Conservation (phyloP, 2,329 filamentous ascomycete genomes). For the Scedosporium aurantiacum region DNA sequence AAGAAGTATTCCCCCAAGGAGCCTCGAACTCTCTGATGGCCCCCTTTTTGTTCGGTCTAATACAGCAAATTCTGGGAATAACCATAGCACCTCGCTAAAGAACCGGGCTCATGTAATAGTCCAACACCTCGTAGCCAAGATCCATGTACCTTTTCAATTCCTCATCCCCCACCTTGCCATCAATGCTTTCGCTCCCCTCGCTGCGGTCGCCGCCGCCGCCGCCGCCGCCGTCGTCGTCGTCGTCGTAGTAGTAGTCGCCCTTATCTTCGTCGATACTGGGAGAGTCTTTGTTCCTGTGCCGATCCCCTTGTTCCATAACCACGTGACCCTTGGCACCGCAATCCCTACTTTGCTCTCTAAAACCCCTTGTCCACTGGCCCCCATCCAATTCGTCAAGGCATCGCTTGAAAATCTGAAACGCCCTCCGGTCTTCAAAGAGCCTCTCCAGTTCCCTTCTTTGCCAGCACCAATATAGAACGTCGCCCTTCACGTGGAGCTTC, state of each 20-base stretch:
- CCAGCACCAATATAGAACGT: conserved; percentile 47
- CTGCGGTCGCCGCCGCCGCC: not conserved
- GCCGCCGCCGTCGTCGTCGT: not conserved
- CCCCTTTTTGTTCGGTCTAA: too few relatives aligned
- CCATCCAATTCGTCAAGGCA: conserved; percentile 39
- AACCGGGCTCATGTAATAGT: conserved; percentile 39
- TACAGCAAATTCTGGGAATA: too few relatives aligned
- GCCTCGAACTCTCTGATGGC: too few relatives aligned
- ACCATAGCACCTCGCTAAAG: conserved; percentile 21
- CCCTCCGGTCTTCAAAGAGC: conserved; percentile 23
- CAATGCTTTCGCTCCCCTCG: not conserved
- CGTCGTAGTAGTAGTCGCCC: not conserved
- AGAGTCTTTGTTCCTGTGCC: not conserved
- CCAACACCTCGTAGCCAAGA: conserved; percentile 42
- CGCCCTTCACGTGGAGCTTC: conserved; percentile 56
- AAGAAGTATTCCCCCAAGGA: too few relatives aligned
- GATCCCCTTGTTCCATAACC: not conserved
- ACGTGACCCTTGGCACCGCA: not conserved
- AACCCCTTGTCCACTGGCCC: conserved; percentile 24
- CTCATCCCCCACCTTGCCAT: not conserved
- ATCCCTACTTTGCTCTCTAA: not conserved
- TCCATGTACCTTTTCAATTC: conserved; percentile 26
- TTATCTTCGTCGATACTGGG: not conserved
- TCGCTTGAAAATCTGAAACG: conserved; percentile 30
- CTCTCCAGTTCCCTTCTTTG: conserved; percentile 32